Evolutionary conservation across 23 red algal genomes (phyloP), one percentile per base, ranked within the genome.

Genomic region (Cyanidium caldarium): DNA sequence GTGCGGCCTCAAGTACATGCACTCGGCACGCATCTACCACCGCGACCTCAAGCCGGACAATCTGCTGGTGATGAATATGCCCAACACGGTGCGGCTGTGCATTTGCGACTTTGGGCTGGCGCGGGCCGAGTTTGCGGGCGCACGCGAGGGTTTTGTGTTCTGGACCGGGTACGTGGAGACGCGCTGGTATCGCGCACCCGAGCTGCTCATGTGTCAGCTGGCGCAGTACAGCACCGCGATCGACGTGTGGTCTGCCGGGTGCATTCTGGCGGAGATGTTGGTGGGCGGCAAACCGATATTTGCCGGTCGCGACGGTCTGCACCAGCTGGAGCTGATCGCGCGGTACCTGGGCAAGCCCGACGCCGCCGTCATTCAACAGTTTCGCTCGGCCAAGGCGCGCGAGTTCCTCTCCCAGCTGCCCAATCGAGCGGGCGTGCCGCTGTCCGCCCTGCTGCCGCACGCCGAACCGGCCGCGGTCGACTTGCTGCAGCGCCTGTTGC

Each of bases 21-120:
- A 95, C 58, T 65, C 79, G 2, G 73, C 77, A 16, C 45, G 72
- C 17, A 82, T 95, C n/a, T 80, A 86, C 40, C 89, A 95, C 78
- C 89, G 89, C 2, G 89, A 95, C 66, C 57, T 95, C 41, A 95
- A 95, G 68, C 89, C 89, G 23, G 86, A 87, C 39, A 95, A 95
- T 58, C 86, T 95, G 51, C 84, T 95, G 35, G 75, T 95, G 58
- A 95, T 82, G 68, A 73, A 76, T 10, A 61, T 21, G 23, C 51
- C 51, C 10, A 28, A 61, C 31, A 46, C 43, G 13, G 86, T 82
- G 43, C 66, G 86, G 46, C 66, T 95, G 69, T 65, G 89, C 38
- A 86, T 95, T 20, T 95, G 89, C 69, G 89, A 95, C 70, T 87
- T 95, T 79, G 89, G 87, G 25, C 80, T 95, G 78, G 89, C 89